Evolutionary conservation across 108 stramenopile species (phyloP), one percentile per base, ranked within the genome.

Genomic region (Skeletonema costatum): DNA sequence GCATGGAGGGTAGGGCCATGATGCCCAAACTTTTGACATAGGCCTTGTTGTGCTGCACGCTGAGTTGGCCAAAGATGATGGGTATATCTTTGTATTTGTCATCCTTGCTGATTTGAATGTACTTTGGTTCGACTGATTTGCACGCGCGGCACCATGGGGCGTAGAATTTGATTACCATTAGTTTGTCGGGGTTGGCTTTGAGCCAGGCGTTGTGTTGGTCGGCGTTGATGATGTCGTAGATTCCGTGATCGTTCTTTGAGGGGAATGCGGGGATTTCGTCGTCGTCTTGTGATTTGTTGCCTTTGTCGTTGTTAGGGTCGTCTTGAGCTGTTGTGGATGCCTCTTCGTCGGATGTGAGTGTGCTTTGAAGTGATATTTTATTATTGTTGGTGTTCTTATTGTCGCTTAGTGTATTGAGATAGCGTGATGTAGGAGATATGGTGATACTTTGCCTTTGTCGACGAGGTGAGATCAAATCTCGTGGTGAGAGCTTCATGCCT

Each of bases 81-180:
- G 93, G 93, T 19, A 92, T 70, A 46, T 83, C 66, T 33, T 71
- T 38, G 70, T 86, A 88, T 12, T 81, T 87, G 38, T 59, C 36
- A 64, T 93, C 89, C 53, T 87, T 82, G 46, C 84, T 83, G 56
- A 96, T 83, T 50, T 82, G 75, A 30, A 87, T 67, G 67, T 89
- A 96, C 80, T 96, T 96, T 3, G 95, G 91, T 61, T 89, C 91
- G 19, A 96, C 60, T 14, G 87, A 85, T 64, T 89, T 88, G 72
- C 94, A 95, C 3, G 94, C 82, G 12, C 92, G 83, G 68, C 94
- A 95, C 94, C 92, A 93, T 0, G 95, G 93, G 9, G 95, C 95
- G 70, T 86, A 96, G 31, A 96, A 91, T 84, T 96, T 93, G 75
- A 93, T 58, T 5, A 95, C 88, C 60, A 95, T 77, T 2, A 94